phyloP scores from a whole-genome alignment of 805 yeast genomes.

The Candida loeiensis region DNA sequence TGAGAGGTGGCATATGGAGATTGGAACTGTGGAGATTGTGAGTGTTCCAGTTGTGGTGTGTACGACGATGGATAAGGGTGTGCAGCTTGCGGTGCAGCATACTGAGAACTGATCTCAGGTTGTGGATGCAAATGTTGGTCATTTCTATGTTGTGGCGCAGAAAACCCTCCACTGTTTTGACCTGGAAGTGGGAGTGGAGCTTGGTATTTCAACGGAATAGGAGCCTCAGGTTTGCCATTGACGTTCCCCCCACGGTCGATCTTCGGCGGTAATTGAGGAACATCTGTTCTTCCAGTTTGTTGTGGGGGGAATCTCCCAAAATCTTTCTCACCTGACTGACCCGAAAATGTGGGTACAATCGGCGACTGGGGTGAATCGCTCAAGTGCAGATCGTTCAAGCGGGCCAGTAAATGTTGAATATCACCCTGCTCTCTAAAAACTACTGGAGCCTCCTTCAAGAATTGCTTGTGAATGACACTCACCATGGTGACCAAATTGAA shows the following conservation, averaged over 20 bases:
- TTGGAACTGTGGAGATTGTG: constrained; percentile 21
- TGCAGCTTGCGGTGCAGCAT: too few relatives aligned
- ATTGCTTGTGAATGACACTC: constrained; percentile 12
- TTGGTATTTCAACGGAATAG: constrained; percentile 29
- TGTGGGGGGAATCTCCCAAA: neutral
- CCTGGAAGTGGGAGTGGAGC: constrained; percentile 28
- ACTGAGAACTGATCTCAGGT: neutral
- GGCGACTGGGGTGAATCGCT: neutral
- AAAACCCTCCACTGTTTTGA: neutral
- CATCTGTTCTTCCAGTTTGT: constrained; percentile 3
- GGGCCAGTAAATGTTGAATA: neutral
- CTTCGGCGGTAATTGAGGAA: constrained; percentile 24
- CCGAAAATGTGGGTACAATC: too few relatives aligned
- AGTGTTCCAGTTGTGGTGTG: too few relatives aligned
- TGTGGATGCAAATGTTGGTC: neutral
- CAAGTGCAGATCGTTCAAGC: neutral
- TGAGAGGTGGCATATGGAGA: constrained; percentile 11
- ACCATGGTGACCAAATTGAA: constrained; percentile 32
- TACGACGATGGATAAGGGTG: too few relatives aligned
- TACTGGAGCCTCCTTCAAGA: constrained; percentile 45
- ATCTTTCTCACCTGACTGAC: too few relatives aligned
- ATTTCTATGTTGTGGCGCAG: neutral
- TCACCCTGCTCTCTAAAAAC: neutral
- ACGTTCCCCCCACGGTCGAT: constrained; percentile 12
- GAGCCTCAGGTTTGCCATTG: constrained; percentile 12